Conservation (phyloP, 169 alveolate species). For the Babesia divergens region DNA sequence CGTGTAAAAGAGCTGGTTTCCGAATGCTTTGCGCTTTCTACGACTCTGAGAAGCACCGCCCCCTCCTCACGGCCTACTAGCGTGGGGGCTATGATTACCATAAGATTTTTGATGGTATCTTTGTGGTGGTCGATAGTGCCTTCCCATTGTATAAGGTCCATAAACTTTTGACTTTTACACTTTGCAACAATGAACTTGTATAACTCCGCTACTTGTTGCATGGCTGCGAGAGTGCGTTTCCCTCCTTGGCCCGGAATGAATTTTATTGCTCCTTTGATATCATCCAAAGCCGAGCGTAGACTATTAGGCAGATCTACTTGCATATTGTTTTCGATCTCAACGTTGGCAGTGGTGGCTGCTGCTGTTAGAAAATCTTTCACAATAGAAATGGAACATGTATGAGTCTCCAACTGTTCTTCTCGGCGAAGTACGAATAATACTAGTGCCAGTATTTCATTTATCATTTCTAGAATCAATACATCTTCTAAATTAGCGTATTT, state of each 20-base stretch:
- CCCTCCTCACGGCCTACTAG: background rate
- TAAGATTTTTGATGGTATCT: background rate
- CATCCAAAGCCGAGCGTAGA: background rate
- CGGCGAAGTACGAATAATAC: constrained; percentile 5
- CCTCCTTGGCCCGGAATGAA: background rate
- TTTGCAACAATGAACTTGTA: background rate
- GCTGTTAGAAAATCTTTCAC: background rate
- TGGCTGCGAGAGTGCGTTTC: background rate
- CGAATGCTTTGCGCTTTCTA: background rate
- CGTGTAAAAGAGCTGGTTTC: background rate
- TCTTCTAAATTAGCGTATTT: background rate
- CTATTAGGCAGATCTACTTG: too few relatives aligned
- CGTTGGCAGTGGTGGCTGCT: background rate
- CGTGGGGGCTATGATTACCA: background rate
- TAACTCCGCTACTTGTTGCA: background rate
- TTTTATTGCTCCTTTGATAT: background rate
- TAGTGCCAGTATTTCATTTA: too few relatives aligned
- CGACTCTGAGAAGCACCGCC: background rate
- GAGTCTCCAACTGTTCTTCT: constrained; percentile 13
- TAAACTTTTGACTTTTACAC: background rate
- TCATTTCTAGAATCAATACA: background rate
- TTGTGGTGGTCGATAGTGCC: background rate
- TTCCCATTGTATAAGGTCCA: background rate
- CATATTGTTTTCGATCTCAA: background rate
- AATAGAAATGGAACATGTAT: background rate